phyloP scores from a whole-genome alignment of 2,329 filamentous ascomycete species.

The Ilyonectria robusta region DNA sequence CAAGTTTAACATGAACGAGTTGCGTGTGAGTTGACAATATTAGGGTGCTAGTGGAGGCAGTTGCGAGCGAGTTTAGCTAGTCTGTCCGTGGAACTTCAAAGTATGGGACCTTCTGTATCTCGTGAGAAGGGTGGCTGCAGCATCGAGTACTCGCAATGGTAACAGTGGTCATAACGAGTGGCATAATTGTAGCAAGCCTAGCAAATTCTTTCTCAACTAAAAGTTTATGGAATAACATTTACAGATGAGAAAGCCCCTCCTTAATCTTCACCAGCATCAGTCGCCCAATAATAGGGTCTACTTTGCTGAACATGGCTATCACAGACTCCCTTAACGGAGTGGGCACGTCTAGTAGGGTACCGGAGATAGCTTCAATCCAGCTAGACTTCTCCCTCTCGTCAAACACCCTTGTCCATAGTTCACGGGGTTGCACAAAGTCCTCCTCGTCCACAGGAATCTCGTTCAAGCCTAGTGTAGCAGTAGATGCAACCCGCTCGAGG shows the following conservation, averaged over 20 bases:
- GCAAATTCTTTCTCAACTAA: no score
- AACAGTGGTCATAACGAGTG: no score
- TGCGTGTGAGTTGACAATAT: no score
- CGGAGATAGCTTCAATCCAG: not conserved
- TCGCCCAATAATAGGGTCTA: slow-evolving; percentile 5
- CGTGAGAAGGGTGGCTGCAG: no score
- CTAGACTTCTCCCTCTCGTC: not conserved
- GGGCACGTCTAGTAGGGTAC: slow-evolving; percentile 3
- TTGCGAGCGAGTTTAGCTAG: no score
- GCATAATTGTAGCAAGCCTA: no score
- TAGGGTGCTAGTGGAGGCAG: no score
- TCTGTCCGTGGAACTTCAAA: no score
- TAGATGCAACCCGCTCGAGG: slow-evolving; percentile 1
- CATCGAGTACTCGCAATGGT: no score
- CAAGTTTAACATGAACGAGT: no score
- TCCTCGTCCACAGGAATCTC: slow-evolving; percentile 9
- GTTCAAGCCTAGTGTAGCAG: slow-evolving; percentile 10
- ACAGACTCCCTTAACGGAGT: slow-evolving; percentile 11
- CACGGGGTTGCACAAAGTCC: not conserved
- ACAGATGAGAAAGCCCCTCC: not conserved
- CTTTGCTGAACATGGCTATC: slow-evolving; percentile 13
- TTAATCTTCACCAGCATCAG: slow-evolving; percentile 4
- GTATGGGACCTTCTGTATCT: no score
- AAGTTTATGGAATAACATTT: not conserved
- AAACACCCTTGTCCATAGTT: slow-evolving; percentile 14